A percentile compares a stretch with the other conserved stretches of the same genome.
These are phyloP conservation scores for Pythium brassicae DNA, from an alignment of 352 stramenopile species.

Conservation along the genomic window DNA sequence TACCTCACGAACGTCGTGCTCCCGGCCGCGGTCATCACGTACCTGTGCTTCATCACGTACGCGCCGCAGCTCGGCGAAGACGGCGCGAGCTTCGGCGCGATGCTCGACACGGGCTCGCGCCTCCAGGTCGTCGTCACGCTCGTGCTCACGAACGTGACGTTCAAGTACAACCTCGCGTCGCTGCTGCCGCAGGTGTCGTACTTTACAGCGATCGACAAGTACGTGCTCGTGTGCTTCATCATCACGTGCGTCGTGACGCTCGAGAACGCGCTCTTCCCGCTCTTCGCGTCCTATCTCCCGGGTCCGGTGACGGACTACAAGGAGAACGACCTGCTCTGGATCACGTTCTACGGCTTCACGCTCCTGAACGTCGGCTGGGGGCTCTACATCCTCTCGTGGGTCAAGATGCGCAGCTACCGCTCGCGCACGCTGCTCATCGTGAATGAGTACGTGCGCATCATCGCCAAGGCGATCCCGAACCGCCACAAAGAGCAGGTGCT, in stretches of 20 bases:
- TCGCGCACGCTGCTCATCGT: constrained; percentile 12
- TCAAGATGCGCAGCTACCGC: constrained; percentile 15
- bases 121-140: constrained; percentile 32
- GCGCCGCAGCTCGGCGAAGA: constrained; percentile 12
- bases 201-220: constrained; percentile 34
- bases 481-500: constrained; percentile 13
- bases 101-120: constrained; percentile 24
- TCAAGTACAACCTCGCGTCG: constrained; percentile 29
- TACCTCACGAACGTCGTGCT: constrained; percentile 35
- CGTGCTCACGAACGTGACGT: constrained; percentile 38
- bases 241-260: constrained; percentile 23
- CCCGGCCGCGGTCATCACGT: constrained; percentile 31
- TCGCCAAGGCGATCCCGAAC: constrained; percentile 14
- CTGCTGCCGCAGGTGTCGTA: constrained; percentile 35
- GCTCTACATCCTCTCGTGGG: constrained; percentile 14
- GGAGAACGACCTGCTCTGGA: constrained; percentile 13
- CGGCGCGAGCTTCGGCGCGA: not conserved
- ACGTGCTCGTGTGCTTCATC: constrained; percentile 34
- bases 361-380: constrained; percentile 25
- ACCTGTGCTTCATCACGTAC: constrained; percentile 34
- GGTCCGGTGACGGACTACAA: not conserved
- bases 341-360: constrained; percentile 21
- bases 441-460: constrained; percentile 21
- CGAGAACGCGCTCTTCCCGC: constrained; percentile 25
- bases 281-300: constrained; percentile 3